Base-by-base conservation (phyloP, 495 filamentous ascomycete species). In the Aspergillus bertholletiae region DNA sequence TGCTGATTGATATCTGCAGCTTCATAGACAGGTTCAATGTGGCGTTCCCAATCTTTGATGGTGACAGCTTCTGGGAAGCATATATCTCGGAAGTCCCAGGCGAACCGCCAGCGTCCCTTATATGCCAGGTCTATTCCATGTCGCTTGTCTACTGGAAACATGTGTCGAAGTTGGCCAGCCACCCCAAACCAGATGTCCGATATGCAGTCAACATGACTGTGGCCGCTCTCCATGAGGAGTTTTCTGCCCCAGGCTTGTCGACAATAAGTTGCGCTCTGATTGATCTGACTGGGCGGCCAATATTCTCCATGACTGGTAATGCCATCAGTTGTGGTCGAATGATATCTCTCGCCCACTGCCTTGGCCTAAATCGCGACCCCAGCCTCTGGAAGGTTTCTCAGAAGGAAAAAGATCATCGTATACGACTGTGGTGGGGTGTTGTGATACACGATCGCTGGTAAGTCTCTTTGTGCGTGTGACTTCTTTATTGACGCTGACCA, bases 371-470 rank as follows among this genome's bases (percentile, higher is more conserved):
- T 45, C 72, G 75, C 17, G 74, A 80, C 40, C 77, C 77, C 9
- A 69, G 67, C 24, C 58, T 67, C 41, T 81, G 78, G 78, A 74
- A 76, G 47, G 66, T 80, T n/a, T 73, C 75, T 7, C 67, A 64
- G 12, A 50, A 60, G 30, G 77, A 81, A 35, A 79, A 80, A 54
- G 66, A 76, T 41, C 66, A 77, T 23, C 68, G 78, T 6, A 68
- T 76, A 15, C 73, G 74, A 17, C 61, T 80, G 12, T 81, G 78
- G 78, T 81, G 78, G 78, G 75, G 73, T 12, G 70, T 81, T 21
- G 70, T 81, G 0, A 79, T 81, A 26, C 77, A 81, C 54, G 78
- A 81, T 67, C 72, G 74, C 32, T 81, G 78, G 74, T 77, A 63
- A 62, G 66, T 22, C 30, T 37, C 26, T 15, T 37, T 24, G 5